These are phyloP conservation scores for Areca catechu DNA, from an alignment of 176 grass and related monocot genomes.

Conservation along the genomic window DNA sequence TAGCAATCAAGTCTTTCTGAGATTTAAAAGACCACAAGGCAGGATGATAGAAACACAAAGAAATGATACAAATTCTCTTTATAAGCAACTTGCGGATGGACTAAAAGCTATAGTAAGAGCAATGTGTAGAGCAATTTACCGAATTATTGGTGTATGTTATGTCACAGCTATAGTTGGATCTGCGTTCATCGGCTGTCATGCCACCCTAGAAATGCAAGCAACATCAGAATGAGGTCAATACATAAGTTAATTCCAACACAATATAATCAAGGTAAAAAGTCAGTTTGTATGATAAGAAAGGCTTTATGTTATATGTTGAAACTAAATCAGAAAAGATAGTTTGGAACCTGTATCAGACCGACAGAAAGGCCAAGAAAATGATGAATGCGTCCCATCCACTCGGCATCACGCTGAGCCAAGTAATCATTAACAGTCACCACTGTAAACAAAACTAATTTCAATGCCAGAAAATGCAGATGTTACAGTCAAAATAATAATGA, in stretches of 20 bases:
- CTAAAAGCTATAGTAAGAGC: background rate
- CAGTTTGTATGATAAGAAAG: too few species aligned
- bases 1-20: too few species aligned
- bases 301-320: too few species aligned
- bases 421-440: conserved; percentile 99
- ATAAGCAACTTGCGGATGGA: too few species aligned
- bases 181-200: conserved; percentile 68
- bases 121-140: conserved; percentile 31
- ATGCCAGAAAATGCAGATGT: background rate
- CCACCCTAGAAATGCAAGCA: conserved; percentile 41
- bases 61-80: too few species aligned
- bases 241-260: conserved; percentile 1
- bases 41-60: too few species aligned
- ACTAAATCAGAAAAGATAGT: too few species aligned
- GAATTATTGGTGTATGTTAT: conserved; percentile 97
- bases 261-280: too few species aligned
- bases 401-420: conserved; percentile 92
- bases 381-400: conserved; percentile 97
- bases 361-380: conserved; percentile 88
- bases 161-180: conserved; percentile 72
- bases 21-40: too few species aligned
- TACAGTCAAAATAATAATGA: too few species aligned
- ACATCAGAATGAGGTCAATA: conserved; percentile 12
- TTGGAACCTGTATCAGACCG: conserved; percentile 62
- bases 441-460: conserved; percentile 4